Evolutionary conservation across 306 rosid species (phyloP).

Genomic region (Dryas drummondii): DNA sequence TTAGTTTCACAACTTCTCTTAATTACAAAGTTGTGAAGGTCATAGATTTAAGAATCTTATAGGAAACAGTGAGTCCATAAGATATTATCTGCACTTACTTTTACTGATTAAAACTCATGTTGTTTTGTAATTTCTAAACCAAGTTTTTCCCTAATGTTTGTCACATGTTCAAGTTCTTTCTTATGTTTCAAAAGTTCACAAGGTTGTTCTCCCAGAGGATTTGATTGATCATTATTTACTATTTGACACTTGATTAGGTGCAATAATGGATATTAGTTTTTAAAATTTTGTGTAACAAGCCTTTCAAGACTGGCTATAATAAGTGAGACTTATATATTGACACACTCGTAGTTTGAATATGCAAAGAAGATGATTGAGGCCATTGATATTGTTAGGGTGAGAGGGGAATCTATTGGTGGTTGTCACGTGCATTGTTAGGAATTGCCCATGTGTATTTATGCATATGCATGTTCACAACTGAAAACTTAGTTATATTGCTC

Average conservation of each 20-base stretch:
- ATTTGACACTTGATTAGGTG: slow-evolving; percentile 69
- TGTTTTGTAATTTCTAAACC: slow-evolving; percentile 9
- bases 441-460: slow-evolving; percentile 66
- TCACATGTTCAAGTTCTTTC: slow-evolving; percentile 67
- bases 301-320: no score
- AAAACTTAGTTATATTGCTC: background rate
- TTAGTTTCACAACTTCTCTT: background rate
- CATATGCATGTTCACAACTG: background rate
- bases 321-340: background rate
- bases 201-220: slow-evolving; percentile 72
- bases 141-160: slow-evolving; percentile 5
- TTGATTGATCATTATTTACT: slow-evolving; percentile 53
- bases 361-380: slow-evolving; percentile 97
- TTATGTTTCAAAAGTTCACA: slow-evolving; percentile 93
- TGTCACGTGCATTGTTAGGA: slow-evolving; percentile 87
- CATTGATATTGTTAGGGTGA: slow-evolving; percentile 79
- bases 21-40: background rate
- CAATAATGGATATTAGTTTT: background rate
- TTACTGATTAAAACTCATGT: background rate
- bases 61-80: background rate
- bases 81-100: background rate
- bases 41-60: background rate
- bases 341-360: slow-evolving; percentile 62
- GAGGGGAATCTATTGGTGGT: slow-evolving; percentile 94
- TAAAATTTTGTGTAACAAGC: no score